These are phyloP conservation scores for Boletus mariae DNA, from an alignment of 1,284 basidiomycete species.

Conservation along the genomic window DNA sequence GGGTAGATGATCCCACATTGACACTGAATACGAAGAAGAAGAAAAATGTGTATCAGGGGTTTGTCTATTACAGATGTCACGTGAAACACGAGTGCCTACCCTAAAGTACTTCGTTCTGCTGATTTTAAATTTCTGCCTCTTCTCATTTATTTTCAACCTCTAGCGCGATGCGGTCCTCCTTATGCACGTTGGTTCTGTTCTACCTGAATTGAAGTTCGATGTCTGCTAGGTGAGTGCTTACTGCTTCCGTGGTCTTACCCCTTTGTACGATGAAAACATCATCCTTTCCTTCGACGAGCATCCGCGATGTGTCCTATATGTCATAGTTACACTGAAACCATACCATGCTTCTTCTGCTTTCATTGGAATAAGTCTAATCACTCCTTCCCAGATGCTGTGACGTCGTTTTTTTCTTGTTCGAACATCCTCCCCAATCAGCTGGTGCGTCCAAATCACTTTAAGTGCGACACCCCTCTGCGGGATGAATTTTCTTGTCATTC, in stretches of 20 bases:
- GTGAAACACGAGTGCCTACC: background rate
- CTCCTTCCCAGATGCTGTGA: conserved; percentile 5
- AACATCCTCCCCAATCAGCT: background rate
- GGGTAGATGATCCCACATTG: too few relatives aligned
- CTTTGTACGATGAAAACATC: conserved; percentile 47
- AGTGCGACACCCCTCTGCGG: conserved; percentile 20
- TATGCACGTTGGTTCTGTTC: background rate
- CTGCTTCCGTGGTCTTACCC: background rate
- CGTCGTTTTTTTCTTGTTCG: background rate
- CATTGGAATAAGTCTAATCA: conserved; percentile 9
- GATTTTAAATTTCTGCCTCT: background rate
- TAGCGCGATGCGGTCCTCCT: too few relatives aligned
- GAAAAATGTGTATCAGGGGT: too few relatives aligned
- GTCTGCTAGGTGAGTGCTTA: conserved; percentile 10
- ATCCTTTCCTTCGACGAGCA: conserved; percentile 44
- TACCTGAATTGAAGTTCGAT: background rate
- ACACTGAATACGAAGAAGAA: too few relatives aligned
- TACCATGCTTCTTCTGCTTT: conserved; percentile 29
- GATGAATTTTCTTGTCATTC: conserved; percentile 62
- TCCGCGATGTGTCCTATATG: conserved; percentile 53
- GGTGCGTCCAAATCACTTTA: conserved; percentile 14
- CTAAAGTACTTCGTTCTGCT: background rate
- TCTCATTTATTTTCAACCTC: too few relatives aligned
- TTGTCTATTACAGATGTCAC: too few relatives aligned
- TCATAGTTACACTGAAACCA: conserved; percentile 88